These are phyloP conservation scores for barrel medic (Medicago truncatula) DNA, from an alignment of 306 rosid species.

Conservation along the genomic window DNA sequence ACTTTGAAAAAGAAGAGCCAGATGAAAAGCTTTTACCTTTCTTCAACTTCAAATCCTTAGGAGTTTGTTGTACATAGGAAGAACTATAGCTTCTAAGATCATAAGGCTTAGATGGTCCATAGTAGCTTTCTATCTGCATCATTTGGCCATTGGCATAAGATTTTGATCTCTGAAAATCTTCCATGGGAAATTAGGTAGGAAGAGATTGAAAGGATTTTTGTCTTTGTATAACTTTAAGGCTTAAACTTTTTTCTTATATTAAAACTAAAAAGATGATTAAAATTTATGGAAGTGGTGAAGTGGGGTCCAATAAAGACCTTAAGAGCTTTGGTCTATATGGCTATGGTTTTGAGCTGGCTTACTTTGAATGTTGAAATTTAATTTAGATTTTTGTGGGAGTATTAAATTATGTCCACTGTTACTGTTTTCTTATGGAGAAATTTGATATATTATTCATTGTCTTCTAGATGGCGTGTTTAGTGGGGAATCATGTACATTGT, in stretches of 20 bases:
- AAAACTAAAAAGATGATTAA: slow-evolving; percentile 22
- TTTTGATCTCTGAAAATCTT: slow-evolving; percentile 64
- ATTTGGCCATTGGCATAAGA: slow-evolving; percentile 56
- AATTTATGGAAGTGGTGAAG: slow-evolving; percentile 22
- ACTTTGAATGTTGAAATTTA: slow-evolving; percentile 19
- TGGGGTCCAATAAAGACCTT: slow-evolving; percentile 54
- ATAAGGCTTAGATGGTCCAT: slow-evolving; percentile 61
- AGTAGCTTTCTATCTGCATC: slow-evolving; percentile 72
- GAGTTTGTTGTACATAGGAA: slow-evolving; percentile 62
- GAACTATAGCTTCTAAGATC: slow-evolving; percentile 64
- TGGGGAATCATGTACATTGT: slow-evolving; percentile 55
- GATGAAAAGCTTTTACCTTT: slow-evolving; percentile 67
- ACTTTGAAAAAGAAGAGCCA: slow-evolving; percentile 61
- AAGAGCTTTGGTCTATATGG: slow-evolving; percentile 33
- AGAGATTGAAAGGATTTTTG: not conserved
- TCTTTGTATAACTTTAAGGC: slow-evolving; percentile 20
- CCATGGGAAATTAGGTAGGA: slow-evolving; percentile 56
- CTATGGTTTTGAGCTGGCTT: slow-evolving; percentile 38
- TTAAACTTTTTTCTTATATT: slow-evolving; percentile 5
- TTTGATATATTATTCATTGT: slow-evolving; percentile 27
- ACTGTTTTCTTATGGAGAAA: slow-evolving; percentile 29
- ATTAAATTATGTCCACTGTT: slow-evolving; percentile 32
- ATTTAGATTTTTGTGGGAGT: slow-evolving; percentile 9
- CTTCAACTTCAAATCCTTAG: slow-evolving; percentile 61
- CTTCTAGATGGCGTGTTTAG: slow-evolving; percentile 52